phyloP scores from a whole-genome alignment of 2,329 filamentous ascomycete species.

The Orbilia javanica region DNA sequence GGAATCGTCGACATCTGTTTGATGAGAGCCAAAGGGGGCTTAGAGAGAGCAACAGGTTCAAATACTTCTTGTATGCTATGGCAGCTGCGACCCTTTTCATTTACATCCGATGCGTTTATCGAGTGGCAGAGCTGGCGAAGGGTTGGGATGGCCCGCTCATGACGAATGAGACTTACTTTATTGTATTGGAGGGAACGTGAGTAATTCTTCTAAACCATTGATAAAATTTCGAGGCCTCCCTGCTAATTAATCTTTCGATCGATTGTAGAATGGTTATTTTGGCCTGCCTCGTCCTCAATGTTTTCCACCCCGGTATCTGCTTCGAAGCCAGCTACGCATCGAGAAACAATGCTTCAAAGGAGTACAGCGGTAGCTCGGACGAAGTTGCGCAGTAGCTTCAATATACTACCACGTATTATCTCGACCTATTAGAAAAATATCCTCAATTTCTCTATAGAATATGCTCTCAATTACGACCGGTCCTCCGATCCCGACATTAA shows the following conservation, averaged over 20 bases:
- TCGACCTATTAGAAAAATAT: no score
- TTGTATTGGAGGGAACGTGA: conserved; percentile 71
- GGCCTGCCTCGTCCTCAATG: conserved; percentile 67
- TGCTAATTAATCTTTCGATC: conserved; percentile 13
- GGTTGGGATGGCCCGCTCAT: conserved; percentile 75
- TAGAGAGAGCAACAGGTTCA: conserved; percentile 68
- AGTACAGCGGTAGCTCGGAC: conserved; percentile 25
- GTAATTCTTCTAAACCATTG: background rate
- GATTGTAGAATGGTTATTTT: conserved; percentile 66
- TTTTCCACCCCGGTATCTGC: conserved; percentile 67
- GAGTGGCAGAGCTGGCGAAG: conserved; percentile 75
- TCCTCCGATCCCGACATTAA: background rate
- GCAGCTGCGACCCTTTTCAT: conserved; percentile 73
- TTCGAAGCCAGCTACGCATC: conserved; percentile 59
- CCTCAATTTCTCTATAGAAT: background rate
- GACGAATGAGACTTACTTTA: conserved; percentile 70
- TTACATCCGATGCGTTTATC: conserved; percentile 75
- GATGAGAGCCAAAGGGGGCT: conserved; percentile 65
- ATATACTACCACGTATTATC: background rate
- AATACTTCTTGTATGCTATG: conserved; percentile 71
- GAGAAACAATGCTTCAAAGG: conserved; percentile 28
- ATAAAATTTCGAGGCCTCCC: background rate
- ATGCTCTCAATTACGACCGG: background rate
- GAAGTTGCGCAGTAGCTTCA: conserved; percentile 1
- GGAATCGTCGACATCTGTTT: conserved; percentile 49